Evolutionary conservation across 495 filamentous ascomycete species (phyloP).

Genomic region (Xylaria grammica): DNA sequence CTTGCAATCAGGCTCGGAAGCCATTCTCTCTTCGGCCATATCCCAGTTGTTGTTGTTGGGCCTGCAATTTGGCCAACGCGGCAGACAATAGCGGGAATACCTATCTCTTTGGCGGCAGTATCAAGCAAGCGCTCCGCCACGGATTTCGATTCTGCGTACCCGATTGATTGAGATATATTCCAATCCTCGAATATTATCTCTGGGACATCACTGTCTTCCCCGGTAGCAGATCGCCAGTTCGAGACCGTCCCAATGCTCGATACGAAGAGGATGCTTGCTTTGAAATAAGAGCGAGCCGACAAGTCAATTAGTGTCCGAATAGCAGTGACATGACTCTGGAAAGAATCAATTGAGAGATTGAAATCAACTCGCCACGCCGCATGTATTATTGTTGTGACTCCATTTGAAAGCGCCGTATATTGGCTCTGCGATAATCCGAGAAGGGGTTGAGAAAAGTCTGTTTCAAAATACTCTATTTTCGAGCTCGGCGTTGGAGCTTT

Average conservation of each 20-base stretch:
- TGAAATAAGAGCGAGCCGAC: slow-evolving; percentile 36
- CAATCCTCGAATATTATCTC: slow-evolving; percentile 47
- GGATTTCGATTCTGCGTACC: slow-evolving; percentile 60
- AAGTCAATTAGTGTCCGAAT: slow-evolving; percentile 56
- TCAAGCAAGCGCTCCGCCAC: slow-evolving; percentile 53
- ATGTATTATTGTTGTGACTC: slow-evolving; percentile 56
- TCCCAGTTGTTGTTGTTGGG: slow-evolving; percentile 36
- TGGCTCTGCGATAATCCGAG: no score
- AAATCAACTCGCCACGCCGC: slow-evolving; percentile 65
- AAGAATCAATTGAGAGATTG: slow-evolving; percentile 55
- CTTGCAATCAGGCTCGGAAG: slow-evolving; percentile 55
- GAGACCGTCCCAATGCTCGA: slow-evolving; percentile 51
- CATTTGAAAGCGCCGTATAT: slow-evolving; percentile 40
- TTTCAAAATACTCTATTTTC: no score
- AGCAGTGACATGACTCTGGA: slow-evolving; percentile 54
- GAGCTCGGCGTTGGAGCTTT: no score
- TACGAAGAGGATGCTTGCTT: slow-evolving; percentile 53
- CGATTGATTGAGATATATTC: slow-evolving; percentile 36
- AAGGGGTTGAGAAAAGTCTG: no score
- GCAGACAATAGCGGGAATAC: slow-evolving; percentile 45
- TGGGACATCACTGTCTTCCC: slow-evolving; percentile 44
- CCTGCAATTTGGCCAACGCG: slow-evolving; percentile 62
- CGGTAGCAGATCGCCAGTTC: slow-evolving; percentile 27
- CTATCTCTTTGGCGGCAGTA: slow-evolving; percentile 34
- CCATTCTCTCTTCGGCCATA: slow-evolving; percentile 65